phyloP scores from a whole-genome alignment of 1,139 yeast species.

The Kodamaea sp. region DNA sequence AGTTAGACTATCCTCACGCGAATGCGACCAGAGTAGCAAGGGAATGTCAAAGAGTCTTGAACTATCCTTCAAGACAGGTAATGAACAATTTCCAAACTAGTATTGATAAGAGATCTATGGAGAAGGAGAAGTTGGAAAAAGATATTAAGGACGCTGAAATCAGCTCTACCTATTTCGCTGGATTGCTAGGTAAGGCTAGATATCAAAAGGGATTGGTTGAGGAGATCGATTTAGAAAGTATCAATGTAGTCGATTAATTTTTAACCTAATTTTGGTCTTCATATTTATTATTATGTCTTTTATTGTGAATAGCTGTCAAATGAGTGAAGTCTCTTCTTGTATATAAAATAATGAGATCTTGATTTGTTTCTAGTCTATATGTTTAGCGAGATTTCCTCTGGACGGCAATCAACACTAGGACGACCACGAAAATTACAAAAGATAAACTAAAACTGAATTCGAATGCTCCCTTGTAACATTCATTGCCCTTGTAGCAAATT shows the following conservation, averaged over 20 bases:
- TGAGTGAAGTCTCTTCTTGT: not conserved
- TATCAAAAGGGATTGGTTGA: conserved; percentile 49
- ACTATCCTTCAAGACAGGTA: conserved; percentile 82
- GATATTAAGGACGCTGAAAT: conserved; percentile 59
- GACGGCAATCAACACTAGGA: conserved; percentile 25
- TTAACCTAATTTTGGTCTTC: too few species aligned
- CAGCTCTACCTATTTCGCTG: conserved; percentile 61
- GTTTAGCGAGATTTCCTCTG: conserved; percentile 29
- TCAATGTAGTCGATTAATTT: conserved; percentile 46
- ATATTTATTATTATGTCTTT: too few species aligned
- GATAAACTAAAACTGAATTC: conserved; percentile 30
- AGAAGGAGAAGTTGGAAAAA: conserved; percentile 57
- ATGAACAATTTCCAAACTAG: conserved; percentile 71
- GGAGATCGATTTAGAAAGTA: conserved; percentile 55
- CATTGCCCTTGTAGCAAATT: conserved; percentile 36
- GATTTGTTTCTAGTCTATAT: conserved; percentile 2
- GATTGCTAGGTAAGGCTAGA: conserved; percentile 49
- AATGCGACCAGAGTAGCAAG: conserved; percentile 78
- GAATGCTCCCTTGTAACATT: conserved; percentile 39
- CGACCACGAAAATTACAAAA: conserved; percentile 22
- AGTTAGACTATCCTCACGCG: conserved; percentile 71
- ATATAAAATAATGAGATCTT: conserved; percentile 1
- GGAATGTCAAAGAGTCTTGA: conserved; percentile 81
- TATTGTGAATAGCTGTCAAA: too few species aligned
- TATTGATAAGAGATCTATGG: conserved; percentile 62